Base-by-base conservation (phyloP, 352 stramenopile genomes). In the Pythium scleroteichum region DNA sequence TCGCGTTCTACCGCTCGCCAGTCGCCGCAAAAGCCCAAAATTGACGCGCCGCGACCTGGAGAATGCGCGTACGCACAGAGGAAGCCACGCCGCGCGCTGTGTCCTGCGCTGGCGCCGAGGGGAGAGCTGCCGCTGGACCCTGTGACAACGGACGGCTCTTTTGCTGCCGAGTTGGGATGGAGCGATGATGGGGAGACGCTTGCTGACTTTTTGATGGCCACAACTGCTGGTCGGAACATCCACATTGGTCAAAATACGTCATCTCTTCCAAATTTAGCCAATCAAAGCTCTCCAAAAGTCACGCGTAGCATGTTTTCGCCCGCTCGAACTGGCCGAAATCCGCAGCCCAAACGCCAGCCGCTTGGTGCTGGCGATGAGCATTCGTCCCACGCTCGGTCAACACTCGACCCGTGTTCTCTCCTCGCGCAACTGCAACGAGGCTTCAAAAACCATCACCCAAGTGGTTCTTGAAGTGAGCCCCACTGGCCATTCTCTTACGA, bases 1-100 rank as follows among this genome's bases (percentile, higher is more conserved):
- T 32, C 24, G 44, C 44, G 5, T n/a, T 38, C 1, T 38, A 47
- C 3, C 7, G 9, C 12, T 32, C 19, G 10, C 10, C 5, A 33
- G 20, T n/a, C 38, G n/a, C 16, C 23, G 17, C 1, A 22, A 59
- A 26, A 20, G 14, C 17, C 41, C 48, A 24, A 17, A 16, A 40
- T 51, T 16, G 52, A 59, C n/a, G 27, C 49, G 22, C 9, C 27
- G 49, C 39, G 45, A 52, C 6, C 17, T 7, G 45, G 20, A 38
- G 38, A 44, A 44, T 17, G 17, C 38, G 38, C 6, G 3, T 5
- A 44, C 6, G 38, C 13, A 44, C 5, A 44, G 29, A 35, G 29
- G 10, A 35, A 35, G 5, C 5, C 29, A 10, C 38, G 7, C 4
- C 38, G 38, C 38, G 17, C 38, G 38, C 38, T 44, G 17, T 10